Evolutionary conservation across 2,329 filamentous ascomycete species (phyloP), one percentile per base, ranked within the genome.

Genomic region (Calonectria hongkongensis): DNA sequence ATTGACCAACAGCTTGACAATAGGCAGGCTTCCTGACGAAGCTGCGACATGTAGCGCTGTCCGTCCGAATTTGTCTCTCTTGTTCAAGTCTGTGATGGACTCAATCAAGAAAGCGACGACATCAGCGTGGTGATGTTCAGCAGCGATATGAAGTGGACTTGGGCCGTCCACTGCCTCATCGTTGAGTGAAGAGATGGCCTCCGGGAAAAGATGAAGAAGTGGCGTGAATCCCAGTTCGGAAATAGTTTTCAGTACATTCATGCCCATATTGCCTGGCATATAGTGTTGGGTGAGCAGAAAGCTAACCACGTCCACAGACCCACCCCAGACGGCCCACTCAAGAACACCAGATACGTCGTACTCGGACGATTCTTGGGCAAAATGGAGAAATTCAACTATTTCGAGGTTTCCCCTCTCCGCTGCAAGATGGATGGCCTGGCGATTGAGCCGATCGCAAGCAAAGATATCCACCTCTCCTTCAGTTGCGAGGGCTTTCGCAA

Each of bases 361-460:
- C 5, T 7, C 25, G 2, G 47, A 50, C 25, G 47, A 7, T 1
- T 21, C 21, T 6, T 50, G 47, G 1, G 47, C 21, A 28, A 50
- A 28, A 16, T 50, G 47, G 12, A 50, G 47, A 27, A 4, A 5
- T 15, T 50, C 2, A 27, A 50, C 47, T 16, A 50, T 13, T 6
- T 50, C 47, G 7, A 50, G 47, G 15, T 28, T 50, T 50, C 47
- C 47, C 9, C 47, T 21, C 13, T 50, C 47, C 10, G 47, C 47
- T 28, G 47, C 47, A 50, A 50, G 47, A 50, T 50, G 47, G 28
- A 50, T 50, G 10, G 47, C 47, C 15, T 50, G 47, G 12, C 47
- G 47, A 50, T 25, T 25, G 5, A 50, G 15, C 3, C 47, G 25
- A 50, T 50, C 47, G 13, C 25, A 25, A 3, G 47, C 47, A 16